Base-by-base conservation (phyloP, 2,329 filamentous ascomycete genomes). In the Trichoderma koningii region DNA sequence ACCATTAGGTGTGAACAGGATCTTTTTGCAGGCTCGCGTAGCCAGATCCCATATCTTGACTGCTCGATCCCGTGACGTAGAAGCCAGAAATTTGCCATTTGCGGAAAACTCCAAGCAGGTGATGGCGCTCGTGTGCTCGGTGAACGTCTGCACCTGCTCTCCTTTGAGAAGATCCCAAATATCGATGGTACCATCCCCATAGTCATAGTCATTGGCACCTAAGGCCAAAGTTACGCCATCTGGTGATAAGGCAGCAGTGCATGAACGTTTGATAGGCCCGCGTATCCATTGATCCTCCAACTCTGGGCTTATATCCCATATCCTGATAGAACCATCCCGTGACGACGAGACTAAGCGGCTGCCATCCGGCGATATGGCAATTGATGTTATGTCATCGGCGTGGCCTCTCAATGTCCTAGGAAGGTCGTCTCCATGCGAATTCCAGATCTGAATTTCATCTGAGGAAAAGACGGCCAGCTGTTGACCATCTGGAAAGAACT, bases 311-410 rank as follows among this genome's bases (percentile, higher is more conserved):
- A 53, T 21, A 21, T 38, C 51, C 51, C 51, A 53, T 34, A 53
- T 15, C 14, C n/a, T 12, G n/a, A 53, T 53, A 21, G 51, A 34
- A 4, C 5, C 0, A 38, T 9, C 26, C 0, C 0, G 0, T 21
- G 50, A 53, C 7, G n/a, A 1, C 2, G 50, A 53, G 5, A 53
- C 30, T 5, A 53, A 7, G 0, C 34, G 51, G 7, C 12, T 53
- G 3, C 51, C 28, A 7, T 53, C 28, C 1, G 15, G 28, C 3
- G 28, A 53, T 1, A 5, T 28, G 10, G 12, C 30, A 38, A 53
- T 7, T 9, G 28, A 53, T 15, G 0, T 1, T 38, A 53, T 15
- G 3, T 1, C 0, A 1, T 38, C 3, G 1, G 5, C 1, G 38
- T 53, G 30, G 14, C 28, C n/a, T 9, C 12, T 38, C 21, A 38